Evolutionary conservation across 2,329 filamentous ascomycete species (phyloP).

Genomic region (Aspergillus sergii): DNA sequence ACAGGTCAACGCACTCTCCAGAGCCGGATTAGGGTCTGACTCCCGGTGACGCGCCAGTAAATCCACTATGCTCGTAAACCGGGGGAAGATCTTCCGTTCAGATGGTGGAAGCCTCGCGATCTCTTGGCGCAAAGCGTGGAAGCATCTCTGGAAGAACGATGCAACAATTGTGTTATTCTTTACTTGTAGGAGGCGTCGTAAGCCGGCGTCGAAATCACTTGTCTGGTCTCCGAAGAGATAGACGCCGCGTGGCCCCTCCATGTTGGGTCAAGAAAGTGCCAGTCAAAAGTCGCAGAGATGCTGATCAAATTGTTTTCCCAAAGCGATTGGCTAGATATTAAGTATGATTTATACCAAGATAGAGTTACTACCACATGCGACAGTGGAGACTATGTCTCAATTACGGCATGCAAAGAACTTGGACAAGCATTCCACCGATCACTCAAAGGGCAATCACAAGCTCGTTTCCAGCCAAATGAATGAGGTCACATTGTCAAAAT

Average conservation of each 20-base stretch:
- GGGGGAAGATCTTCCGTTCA: conserved; percentile 39
- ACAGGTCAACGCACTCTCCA: conserved; percentile 48
- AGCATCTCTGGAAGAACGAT: conserved; percentile 47
- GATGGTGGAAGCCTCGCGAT: conserved; percentile 39
- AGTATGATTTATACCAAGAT: conserved; percentile 2
- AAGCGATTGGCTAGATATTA: conserved; percentile 10
- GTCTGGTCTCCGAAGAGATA: conserved; percentile 54
- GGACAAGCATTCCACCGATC: conserved; percentile 1
- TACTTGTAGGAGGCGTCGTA: conserved; percentile 43
- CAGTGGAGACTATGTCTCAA: neutral
- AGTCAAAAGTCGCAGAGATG: conserved; percentile 1
- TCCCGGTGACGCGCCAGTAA: conserved; percentile 38
- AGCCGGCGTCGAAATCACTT: conserved; percentile 44
- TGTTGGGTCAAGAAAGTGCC: conserved; percentile 17
- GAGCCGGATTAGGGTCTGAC: conserved; percentile 38
- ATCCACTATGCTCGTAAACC: conserved; percentile 44
- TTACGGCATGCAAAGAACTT: neutral
- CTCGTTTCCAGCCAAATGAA: conserved; percentile 5
- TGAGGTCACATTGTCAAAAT: conserved; percentile 1
- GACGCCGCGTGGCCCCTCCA: conserved; percentile 36
- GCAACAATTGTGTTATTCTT: conserved; percentile 47
- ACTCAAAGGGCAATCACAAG: neutral
- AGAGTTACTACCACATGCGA: conserved; percentile 5
- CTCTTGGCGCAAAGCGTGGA: conserved; percentile 45
- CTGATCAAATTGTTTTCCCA: neutral